These are phyloP conservation scores for Meira nashicola DNA, from an alignment of 1,284 basidiomycete species.

Conservation along the genomic window DNA sequence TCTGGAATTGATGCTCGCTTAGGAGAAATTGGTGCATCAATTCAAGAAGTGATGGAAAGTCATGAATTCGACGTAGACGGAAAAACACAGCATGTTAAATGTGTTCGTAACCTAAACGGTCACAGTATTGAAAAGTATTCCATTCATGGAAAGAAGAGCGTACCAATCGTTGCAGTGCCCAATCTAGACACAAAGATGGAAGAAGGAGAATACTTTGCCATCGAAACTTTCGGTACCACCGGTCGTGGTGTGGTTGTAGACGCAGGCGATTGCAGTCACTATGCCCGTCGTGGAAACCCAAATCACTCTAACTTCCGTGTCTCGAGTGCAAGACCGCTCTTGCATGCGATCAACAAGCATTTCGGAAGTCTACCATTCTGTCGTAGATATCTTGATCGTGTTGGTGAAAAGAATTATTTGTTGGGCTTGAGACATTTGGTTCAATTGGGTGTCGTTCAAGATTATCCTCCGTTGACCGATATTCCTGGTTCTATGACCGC, in stretches of 20 bases:
- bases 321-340: conserved; percentile 75
- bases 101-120: conserved; percentile 50
- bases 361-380: conserved; percentile 97
- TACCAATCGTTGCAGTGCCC: conserved; percentile 74
- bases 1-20: conserved; percentile 93
- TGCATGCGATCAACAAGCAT: conserved; percentile 83
- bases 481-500: conserved; percentile 47
- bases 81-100: conserved; percentile 65
- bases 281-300: conserved; percentile 63
- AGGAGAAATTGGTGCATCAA: conserved; percentile 83
- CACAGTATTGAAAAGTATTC: conserved; percentile 50
- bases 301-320: conserved; percentile 62
- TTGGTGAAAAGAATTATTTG: conserved; percentile 91
- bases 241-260: conserved; percentile 91
- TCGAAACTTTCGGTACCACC: conserved; percentile 97
- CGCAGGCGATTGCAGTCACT: conserved; percentile 84
- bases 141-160: conserved; percentile 65
- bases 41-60: conserved; percentile 98
- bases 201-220: conserved; percentile 97
- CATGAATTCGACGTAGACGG: conserved; percentile 91
- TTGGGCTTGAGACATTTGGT: conserved; percentile 78
- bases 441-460: conserved; percentile 77
- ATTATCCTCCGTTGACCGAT: conserved; percentile 91
- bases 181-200: conserved; percentile 92
- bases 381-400: conserved; percentile 73